A percentile compares a stretch with the other conserved stretches of the same genome.
These are phyloP conservation scores for Fraxinus platypoda DNA, from an alignment of 305 asterid genomes.

Conservation along the genomic window DNA sequence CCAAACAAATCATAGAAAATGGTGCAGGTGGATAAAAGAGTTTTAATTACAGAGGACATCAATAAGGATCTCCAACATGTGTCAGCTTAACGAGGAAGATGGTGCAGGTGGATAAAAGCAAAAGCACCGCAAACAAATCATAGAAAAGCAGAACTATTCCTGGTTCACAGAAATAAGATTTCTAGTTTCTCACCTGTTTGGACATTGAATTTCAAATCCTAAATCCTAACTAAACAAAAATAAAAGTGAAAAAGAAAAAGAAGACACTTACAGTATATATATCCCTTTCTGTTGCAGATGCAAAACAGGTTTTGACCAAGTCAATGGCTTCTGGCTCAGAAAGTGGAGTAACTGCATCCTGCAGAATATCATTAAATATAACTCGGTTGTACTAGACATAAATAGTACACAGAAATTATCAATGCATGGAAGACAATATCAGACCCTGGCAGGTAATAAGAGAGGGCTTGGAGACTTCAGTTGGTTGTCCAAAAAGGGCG, in stretches of 20 bases:
- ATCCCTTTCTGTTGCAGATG: constrained; percentile 95
- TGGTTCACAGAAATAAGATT: neutral
- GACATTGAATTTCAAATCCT: constrained; percentile 7
- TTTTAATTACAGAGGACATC: neutral
- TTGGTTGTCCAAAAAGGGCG: constrained; percentile 90
- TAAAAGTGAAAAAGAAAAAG: neutral
- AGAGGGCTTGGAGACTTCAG: constrained; percentile 92
- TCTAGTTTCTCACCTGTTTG: neutral
- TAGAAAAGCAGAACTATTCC: neutral
- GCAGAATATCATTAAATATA: constrained; percentile 18
- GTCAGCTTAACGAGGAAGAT: neutral
- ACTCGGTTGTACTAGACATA: neutral
- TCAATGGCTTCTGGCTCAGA: constrained; percentile 90
- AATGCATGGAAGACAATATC: constrained; percentile 9
- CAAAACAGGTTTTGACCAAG: constrained; percentile 92
- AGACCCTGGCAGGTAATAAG: constrained; percentile 69
- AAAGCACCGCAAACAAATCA: neutral
- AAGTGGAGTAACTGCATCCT: constrained; percentile 94
- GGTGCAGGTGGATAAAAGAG: too few relatives aligned
- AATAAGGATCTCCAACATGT: neutral
- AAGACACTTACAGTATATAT: constrained; percentile 73
- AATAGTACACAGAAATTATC: neutral
- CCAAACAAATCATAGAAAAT: too few relatives aligned
- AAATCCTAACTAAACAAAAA: constrained; percentile 4
- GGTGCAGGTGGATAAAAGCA: neutral